Evolutionary conservation across 2,329 filamentous ascomycete genomes (phyloP).

Genomic region (Cladophialophora exuberans): DNA sequence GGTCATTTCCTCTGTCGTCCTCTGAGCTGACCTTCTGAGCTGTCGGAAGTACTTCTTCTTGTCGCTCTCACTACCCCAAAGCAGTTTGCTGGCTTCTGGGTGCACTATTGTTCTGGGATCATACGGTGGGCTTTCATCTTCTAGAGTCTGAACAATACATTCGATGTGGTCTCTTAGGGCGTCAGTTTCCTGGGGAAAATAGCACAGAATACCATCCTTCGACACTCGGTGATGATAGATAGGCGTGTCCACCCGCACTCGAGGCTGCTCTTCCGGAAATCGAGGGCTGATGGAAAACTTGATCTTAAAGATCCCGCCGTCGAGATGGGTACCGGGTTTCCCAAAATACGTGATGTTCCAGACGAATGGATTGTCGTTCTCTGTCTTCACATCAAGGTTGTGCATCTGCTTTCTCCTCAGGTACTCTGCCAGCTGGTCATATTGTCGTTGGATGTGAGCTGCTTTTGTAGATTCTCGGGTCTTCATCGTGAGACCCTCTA

Average conservation of each 20-base stretch:
- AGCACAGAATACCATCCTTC: conserved; percentile 78
- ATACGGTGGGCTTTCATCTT: conserved; percentile 85
- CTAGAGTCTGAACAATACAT: conserved; percentile 77
- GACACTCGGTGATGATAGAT: conserved; percentile 90
- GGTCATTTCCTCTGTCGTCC: conserved; percentile 21
- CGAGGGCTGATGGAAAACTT: conserved; percentile 77
- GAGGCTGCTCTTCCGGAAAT: conserved; percentile 87
- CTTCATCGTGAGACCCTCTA: conserved; percentile 66
- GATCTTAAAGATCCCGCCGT: conserved; percentile 86
- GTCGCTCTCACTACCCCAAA: conserved; percentile 79
- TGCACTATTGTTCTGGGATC: conserved; percentile 88
- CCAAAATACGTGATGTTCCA: conserved; percentile 92
- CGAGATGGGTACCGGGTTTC: conserved; percentile 86
- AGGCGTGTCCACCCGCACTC: conserved; percentile 76
- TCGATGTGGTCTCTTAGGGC: conserved; percentile 84
- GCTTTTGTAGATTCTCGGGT: conserved; percentile 73
- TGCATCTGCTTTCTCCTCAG: conserved; percentile 72
- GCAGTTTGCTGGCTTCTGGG: conserved; percentile 80
- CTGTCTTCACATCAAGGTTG: conserved; percentile 75
- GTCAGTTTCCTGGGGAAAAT: conserved; percentile 68
- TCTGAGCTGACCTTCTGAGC: conserved; percentile 47
- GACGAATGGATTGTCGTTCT: conserved; percentile 82
- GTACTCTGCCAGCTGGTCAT: conserved; percentile 75
- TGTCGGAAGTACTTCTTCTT: conserved; percentile 83
- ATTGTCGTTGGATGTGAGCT: conserved; percentile 80